Conservation (phyloP, 148 eudicot genomes). For the Nepenthes gracilis region DNA sequence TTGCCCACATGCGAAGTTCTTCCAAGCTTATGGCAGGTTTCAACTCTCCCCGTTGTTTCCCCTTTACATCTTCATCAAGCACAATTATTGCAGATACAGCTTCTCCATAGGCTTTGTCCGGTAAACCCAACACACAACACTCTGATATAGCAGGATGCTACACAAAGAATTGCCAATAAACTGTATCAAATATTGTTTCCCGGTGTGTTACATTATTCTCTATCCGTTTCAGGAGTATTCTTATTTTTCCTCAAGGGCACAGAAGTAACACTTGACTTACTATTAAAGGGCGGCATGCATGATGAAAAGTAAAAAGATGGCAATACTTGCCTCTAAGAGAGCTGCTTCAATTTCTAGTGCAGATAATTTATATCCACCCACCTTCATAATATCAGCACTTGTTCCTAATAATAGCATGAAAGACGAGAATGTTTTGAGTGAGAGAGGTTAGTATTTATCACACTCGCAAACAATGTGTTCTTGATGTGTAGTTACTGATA, state of each 20-base stretch:
- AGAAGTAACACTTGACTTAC: not conserved
- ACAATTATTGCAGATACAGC: slow-evolving; percentile 74
- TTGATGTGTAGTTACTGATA: no score
- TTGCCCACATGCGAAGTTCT: slow-evolving; percentile 79
- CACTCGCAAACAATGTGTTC: no score
- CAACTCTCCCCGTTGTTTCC: slow-evolving; percentile 40
- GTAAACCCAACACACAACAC: slow-evolving; percentile 90
- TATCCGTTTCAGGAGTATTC: no score
- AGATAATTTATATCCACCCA: slow-evolving; percentile 93
- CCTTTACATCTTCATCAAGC: slow-evolving; percentile 54
- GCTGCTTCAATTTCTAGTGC: slow-evolving; percentile 94
- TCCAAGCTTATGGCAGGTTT: slow-evolving; percentile 67
- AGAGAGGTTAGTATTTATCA: not conserved
- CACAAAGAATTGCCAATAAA: slow-evolving; percentile 3
- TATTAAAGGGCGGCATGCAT: not conserved
- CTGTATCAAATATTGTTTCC: not conserved
- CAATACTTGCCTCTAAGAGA: slow-evolving; percentile 60
- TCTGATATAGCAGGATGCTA: slow-evolving; percentile 86
- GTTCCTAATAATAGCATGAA: slow-evolving; percentile 40
- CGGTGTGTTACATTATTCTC: not conserved
- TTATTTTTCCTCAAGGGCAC: no score
- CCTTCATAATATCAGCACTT: slow-evolving; percentile 98
- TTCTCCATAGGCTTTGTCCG: slow-evolving; percentile 84
- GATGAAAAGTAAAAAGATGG: not conserved
- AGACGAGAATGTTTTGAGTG: slow-evolving; percentile 1